Evolutionary conservation across 306 rosid genomes (phyloP), one percentile per base, ranked within the genome.

Genomic region (Bauhinia variegata): DNA sequence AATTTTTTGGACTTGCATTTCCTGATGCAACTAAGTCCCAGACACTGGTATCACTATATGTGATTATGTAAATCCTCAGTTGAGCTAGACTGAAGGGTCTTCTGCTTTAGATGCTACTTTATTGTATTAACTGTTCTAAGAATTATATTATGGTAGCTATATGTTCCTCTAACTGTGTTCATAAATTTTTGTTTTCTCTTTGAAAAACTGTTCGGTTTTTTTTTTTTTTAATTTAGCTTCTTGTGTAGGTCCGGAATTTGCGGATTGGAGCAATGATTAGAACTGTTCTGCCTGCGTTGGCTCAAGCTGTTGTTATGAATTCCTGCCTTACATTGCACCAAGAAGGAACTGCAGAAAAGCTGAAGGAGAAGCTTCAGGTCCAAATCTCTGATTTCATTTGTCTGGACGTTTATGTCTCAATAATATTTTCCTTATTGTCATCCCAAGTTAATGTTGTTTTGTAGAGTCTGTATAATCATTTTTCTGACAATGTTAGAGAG

Each of bases 241-340:
- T 53, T 77, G 60, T 68, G 67, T 71, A 89, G 97, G 88, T 89
- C 72, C 79, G 92, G 71, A 88, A 91, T 76, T 79, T 91, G 72
- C 78, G 97, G 58, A 89, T 85, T 71, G 97, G 97, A 70, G 97
- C 96, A 68, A 89, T 91, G 97, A 79, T 87, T 72, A 80, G 82
- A 84, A 91, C 96, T 74, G 88, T 91, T 72, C 84, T 91, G 70
- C 95, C 96, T 62, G 88, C 95, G 18, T 74, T 91, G 73, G 92
- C 95, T 55, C 97, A 89, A 65, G 95, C 97, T 41, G 86, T 89
- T 82, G 72, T 84, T 33, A 75, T 89, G 81, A 82, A 80, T 75
- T 91, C 88, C 47, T 60, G 63, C 50, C 75, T 78, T 68, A 65
- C 73, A 74, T 65, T 64, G 59, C 67, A 34, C 62, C 72, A 54